Conservation (phyloP, 352 stramenopile genomes). For the Phytopythium helicoides region DNA sequence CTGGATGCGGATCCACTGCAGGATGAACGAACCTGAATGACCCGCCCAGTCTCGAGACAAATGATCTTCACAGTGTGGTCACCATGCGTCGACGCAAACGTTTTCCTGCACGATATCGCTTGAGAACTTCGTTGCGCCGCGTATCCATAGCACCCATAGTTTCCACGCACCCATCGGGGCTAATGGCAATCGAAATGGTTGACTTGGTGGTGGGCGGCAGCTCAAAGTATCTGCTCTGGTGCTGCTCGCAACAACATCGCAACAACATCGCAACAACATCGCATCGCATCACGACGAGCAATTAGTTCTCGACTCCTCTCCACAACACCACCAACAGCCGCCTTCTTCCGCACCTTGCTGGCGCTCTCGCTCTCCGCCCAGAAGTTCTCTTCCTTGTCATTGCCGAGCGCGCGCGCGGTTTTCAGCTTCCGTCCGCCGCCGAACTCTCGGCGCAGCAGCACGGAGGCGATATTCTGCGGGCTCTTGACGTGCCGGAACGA, state of each 20-base stretch:
- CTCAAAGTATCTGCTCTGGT: slow-evolving; percentile 85
- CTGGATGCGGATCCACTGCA: not conserved
- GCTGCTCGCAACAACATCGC: slow-evolving; percentile 35
- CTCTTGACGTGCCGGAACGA: slow-evolving; percentile 67
- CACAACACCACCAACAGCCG: not conserved
- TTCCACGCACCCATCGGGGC: slow-evolving; percentile 61
- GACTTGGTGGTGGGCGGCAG: slow-evolving; percentile 84
- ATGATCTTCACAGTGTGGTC: slow-evolving; percentile 99
- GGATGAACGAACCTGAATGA: slow-evolving; percentile 58
- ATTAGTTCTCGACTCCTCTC: not conserved
- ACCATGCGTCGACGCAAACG: slow-evolving; percentile 96
- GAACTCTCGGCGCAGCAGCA: slow-evolving; percentile 61
- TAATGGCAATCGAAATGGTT: slow-evolving; percentile 87
- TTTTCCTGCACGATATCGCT: slow-evolving; percentile 47
- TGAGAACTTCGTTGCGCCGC: no score
- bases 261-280: not conserved
- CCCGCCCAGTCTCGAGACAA: slow-evolving; percentile 84
- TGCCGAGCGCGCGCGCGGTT: slow-evolving; percentile 34
- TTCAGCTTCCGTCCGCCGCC: slow-evolving; percentile 39
- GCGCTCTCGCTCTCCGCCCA: slow-evolving; percentile 81
- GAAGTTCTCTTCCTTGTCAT: slow-evolving; percentile 61
- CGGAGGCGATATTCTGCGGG: slow-evolving; percentile 65
- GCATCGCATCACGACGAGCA: no score
- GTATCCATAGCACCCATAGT: no score
- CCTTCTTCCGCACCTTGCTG: slow-evolving; percentile 48